A percentile compares a stretch with the other conserved stretches of the same genome.
Evolutionary conservation across 106 monocot genomes (phyloP).

Genomic region (Platanthera guangdongensis): DNA sequence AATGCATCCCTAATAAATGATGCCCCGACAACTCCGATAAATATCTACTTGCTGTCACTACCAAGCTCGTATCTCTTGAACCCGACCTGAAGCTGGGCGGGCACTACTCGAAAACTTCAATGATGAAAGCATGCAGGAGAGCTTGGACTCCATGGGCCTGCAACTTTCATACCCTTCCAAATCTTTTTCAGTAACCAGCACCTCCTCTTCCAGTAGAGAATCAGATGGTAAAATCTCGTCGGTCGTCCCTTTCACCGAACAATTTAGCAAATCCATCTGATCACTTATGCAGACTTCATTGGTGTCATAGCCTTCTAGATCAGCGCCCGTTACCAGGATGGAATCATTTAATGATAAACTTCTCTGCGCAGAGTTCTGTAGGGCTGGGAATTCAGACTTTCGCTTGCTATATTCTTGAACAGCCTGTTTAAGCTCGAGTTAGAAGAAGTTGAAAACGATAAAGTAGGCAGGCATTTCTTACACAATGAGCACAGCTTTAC

Average conservation of each 20-base stretch:
- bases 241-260: not conserved
- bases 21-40: too few relatives aligned
- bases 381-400: conserved; percentile 30
- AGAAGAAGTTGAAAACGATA: not conserved
- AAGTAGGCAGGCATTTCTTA: not conserved
- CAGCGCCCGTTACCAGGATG: conserved; percentile 45
- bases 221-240: not conserved
- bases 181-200: conserved; percentile 17
- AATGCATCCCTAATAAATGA: too few relatives aligned
- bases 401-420: conserved; percentile 45
- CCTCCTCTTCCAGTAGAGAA: conserved; percentile 13
- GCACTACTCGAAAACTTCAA: not conserved
- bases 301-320: conserved; percentile 50
- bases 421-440: conserved; percentile 21
- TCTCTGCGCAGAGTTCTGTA: conserved; percentile 3
- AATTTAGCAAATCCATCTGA: not conserved
- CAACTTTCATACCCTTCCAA: conserved; percentile 15
- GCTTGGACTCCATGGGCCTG: conserved; percentile 20
- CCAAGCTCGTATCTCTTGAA: not conserved
- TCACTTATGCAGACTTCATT: conserved; percentile 5
- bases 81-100: not conserved
- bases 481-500: not conserved
- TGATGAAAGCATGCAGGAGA: conserved; percentile 38
- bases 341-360: conserved; percentile 23
- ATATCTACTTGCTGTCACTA: not conserved